Evolutionary conservation across 1,139 yeast species (phyloP), one percentile per base, ranked within the genome.

Genomic region (Sugiyamaella grinbergsii): DNA sequence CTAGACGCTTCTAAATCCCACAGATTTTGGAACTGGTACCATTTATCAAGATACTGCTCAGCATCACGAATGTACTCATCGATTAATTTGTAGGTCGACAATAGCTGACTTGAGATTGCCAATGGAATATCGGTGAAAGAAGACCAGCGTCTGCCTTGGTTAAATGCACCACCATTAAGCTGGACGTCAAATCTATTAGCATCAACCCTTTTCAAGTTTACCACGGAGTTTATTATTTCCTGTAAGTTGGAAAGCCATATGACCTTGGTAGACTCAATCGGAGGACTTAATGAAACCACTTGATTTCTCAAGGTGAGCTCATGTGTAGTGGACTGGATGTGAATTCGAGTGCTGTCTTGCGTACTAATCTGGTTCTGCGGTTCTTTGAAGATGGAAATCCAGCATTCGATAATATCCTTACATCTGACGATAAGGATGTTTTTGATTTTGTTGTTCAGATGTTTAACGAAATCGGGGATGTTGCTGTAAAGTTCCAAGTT

Each of bases 11-110:
- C 71, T 11, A 78, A 58, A 53, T 79, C 84, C 87, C 91, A 83
- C 3, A 85, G 66, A 1, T 75, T 68, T 60, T 83, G 86, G 29
- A 84, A 71, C 26, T 69, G 69, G 6, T 65, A 63, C 95, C 95
- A 88, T 28, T 71, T 68, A 1, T 61, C 56, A 16, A 76, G 64
- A 57, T 79, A 81, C 0, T 23, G 47, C 0, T 62, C 55, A 0
- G 78, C 75, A 8, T 68, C 59, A 0, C 50, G 51, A 15, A 68
- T 53, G 22, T 55, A 53, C 4, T 47, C 42, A 34, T 68, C 70
- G 34, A 67, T 57, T 1, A 48, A 47, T 4, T 41, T 43, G 42
- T 59, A 59, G 2, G 64, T 64, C 5, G 36, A 20, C 2, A 56
- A 39, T 5, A 62, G 52, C 16, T 56, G 57, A 1, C 50, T 57